Base-by-base conservation (phyloP, 345 rosid species). In the Brassica nigra region DNA sequence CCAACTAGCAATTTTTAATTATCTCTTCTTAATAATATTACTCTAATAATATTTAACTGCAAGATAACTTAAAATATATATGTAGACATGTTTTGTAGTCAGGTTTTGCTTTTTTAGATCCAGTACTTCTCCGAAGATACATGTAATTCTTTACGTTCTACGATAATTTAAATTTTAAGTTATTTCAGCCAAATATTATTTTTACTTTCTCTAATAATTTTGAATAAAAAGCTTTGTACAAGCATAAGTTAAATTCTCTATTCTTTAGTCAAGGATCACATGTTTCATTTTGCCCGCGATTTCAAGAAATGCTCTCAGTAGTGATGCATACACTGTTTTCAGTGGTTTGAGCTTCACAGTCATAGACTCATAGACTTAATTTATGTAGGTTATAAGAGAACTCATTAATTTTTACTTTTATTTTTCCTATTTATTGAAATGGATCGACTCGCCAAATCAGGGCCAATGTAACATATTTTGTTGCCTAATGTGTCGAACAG, bases 1-100 rank as follows among this genome's bases (percentile, higher is more conserved):
- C 42, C 69, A 79, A 79, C 34, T 69, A 73, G 29, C 69, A 37
- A 54, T 64, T 54, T 78, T 54, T 78, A 63, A 63, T 27, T 71
- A 78, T 63, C 14, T 11, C 71, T 52, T 55, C 69, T 20, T 33
- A 30, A 47, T 10, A 52, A 37, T 68, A 59, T 59, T 62, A 42
- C 52, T 20, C 10, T 39, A 39, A 47, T 49, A 72, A 28, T 58
- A 30, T 61, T 59, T 68, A 78, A 18, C 49, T 5, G 1, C 12
- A 72, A 66, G 77, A 72, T 72, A 72, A 78, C 15, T 28, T 78
- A 72, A 55, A 47, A 47, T 55, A 55, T 71, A 70, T 52, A 16
- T 30, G 49, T 55, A 29, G 62, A 28, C 14, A 23, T 58, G 27
- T 76, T 68, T 64, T 76, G 7, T 58, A 42, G 44, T 42, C 16